phyloP scores from a whole-genome alignment of 306 rosid genomes.

The Acacia crassicarpa region DNA sequence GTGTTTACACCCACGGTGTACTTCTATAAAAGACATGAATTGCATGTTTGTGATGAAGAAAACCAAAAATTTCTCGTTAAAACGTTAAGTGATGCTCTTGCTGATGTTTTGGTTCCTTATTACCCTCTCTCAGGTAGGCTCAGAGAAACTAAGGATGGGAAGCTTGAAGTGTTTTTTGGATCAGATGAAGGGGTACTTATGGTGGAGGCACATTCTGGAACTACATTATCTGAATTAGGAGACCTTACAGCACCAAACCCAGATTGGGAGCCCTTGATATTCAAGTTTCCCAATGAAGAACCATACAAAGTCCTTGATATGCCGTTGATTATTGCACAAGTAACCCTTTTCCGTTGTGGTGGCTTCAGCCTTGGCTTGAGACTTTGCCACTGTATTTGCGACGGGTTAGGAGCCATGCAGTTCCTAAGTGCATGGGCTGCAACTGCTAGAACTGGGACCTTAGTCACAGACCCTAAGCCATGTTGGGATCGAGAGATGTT shows the following conservation, averaged over 20 bases:
- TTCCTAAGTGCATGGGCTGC: slow-evolving; percentile 83
- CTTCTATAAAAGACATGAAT: slow-evolving; percentile 44
- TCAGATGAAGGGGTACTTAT: slow-evolving; percentile 69
- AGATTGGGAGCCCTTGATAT: slow-evolving; percentile 84
- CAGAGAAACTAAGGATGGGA: slow-evolving; percentile 65
- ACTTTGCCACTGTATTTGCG: slow-evolving; percentile 90
- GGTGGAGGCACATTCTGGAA: slow-evolving; percentile 69
- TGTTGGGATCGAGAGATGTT: slow-evolving; percentile 79
- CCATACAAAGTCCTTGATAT: slow-evolving; percentile 80
- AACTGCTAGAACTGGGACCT: slow-evolving; percentile 54
- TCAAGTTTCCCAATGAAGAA: slow-evolving; percentile 75
- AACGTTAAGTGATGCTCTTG: slow-evolving; percentile 55
- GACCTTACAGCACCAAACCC: slow-evolving; percentile 80
- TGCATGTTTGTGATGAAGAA: not conserved
- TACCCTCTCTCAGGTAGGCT: slow-evolving; percentile 88
- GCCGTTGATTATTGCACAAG: slow-evolving; percentile 90
- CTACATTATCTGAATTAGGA: slow-evolving; percentile 56
- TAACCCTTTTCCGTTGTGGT: slow-evolving; percentile 72
- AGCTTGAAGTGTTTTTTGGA: slow-evolving; percentile 79
- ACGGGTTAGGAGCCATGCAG: slow-evolving; percentile 96
- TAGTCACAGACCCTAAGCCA: slow-evolving; percentile 56
- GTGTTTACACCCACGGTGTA: slow-evolving; percentile 88
- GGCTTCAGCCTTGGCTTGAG: slow-evolving; percentile 93
- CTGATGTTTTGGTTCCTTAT: slow-evolving; percentile 77
- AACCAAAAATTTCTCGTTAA: slow-evolving; percentile 37